A percentile compares a stretch with the other conserved stretches of the same genome.
Conservation (phyloP, 1,139 yeast genomes). For the Pichia sorboxylosa region DNA sequence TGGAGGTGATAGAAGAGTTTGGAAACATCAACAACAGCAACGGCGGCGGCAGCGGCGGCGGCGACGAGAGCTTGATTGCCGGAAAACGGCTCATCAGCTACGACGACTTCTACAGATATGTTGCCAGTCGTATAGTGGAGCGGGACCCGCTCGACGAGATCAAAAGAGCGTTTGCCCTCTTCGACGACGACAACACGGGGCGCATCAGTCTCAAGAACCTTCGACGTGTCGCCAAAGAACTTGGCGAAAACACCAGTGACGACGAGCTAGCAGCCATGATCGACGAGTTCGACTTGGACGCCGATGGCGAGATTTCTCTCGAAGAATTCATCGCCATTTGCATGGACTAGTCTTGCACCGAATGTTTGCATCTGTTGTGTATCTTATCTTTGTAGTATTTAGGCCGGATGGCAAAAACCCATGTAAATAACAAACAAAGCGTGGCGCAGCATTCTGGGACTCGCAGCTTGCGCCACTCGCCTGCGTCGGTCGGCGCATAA, state of each 20-base stretch:
- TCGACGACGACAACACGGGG: slow-evolving; percentile 85
- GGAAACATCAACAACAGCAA: slow-evolving; percentile 55
- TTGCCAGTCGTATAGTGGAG: slow-evolving; percentile 65
- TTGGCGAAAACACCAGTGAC: slow-evolving; percentile 86
- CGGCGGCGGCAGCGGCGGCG: slow-evolving; percentile 64
- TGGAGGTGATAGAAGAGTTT: slow-evolving; percentile 69
- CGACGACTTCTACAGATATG: slow-evolving; percentile 71
- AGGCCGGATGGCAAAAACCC: too few relatives aligned
- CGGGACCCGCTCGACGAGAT: slow-evolving; percentile 93
- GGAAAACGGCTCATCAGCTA: slow-evolving; percentile 63
- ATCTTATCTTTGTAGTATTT: too few relatives aligned
- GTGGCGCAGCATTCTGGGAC: too few relatives aligned
- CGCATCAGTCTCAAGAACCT: slow-evolving; percentile 73
- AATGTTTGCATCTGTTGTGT: too few relatives aligned
- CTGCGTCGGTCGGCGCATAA: too few relatives aligned
- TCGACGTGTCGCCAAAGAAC: slow-evolving; percentile 80
- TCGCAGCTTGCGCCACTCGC: too few relatives aligned
- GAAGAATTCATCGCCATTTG: slow-evolving; percentile 90
- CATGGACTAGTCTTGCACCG: too few relatives aligned
- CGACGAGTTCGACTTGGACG: slow-evolving; percentile 93
- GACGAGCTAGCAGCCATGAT: slow-evolving; percentile 95
- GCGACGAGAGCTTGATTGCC: slow-evolving; percentile 56
- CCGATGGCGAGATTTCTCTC: slow-evolving; percentile 89
- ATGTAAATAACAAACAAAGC: too few relatives aligned
- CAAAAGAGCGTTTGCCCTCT: slow-evolving; percentile 75